Evolutionary conservation across 306 rosid species (phyloP), one percentile per base, ranked within the genome.

Genomic region (Trichosanthes cucumerina): DNA sequence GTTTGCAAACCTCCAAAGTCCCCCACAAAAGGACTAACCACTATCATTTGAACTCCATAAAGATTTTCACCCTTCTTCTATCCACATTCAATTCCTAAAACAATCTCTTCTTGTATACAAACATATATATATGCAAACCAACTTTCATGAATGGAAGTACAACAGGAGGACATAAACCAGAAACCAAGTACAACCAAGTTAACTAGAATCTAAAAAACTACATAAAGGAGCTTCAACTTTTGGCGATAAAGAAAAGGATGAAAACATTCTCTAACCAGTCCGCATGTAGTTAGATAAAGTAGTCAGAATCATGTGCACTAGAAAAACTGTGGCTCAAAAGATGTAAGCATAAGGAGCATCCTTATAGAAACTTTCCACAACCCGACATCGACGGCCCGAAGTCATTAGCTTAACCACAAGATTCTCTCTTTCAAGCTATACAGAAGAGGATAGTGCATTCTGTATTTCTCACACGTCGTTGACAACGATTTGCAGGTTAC

Each of bases 401-500:
- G 23, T 65, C 47, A 31, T 63, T 65, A 33, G 41, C 14, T 66
- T 9, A 66, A 66, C 26, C 12, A 1, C 26, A 66, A 0, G 71
- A 64, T n/a, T n/a, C 73, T 7, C 5, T 19, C 73, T 11, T 13
- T 36, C 50, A 7, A 66, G 73, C 49, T 66, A 66, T 66, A 66
- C 26, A 38, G 26, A 19, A 38, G 50, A 66, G 47, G 73, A 66
- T 68, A n/a, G 0, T 2, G n/a, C 75, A 41, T 23, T 41, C 7
- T 23, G 6, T 21, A 26, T 71, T 71, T 71, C 76, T 71, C 57
- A 71, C n/a, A 23, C 44, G 21, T 71, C 57, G 13, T 7, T 71
- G 76, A 44, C 21, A 24, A 44, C 19, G 23, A 73, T 85, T 83
- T 88, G 89, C 90, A 93, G 97, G 98, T 23, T 90, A 81, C 84